A percentile compares a stretch with the other conserved stretches of the same genome.
Conservation (phyloP, 2,329 filamentous ascomycete genomes). For the Sarocladiaceae sp. region DNA sequence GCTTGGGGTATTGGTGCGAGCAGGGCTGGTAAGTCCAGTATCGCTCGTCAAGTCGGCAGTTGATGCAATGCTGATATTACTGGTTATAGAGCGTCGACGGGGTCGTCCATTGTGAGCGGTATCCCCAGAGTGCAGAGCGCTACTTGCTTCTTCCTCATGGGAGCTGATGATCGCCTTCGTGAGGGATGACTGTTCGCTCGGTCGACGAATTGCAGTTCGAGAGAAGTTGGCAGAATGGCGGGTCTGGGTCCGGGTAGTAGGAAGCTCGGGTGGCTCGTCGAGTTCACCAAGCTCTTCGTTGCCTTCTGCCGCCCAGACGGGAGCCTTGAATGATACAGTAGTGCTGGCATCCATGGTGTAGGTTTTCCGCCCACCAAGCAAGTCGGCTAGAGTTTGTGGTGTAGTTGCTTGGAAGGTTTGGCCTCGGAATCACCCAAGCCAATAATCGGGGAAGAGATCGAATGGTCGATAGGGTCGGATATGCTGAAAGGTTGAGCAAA, state of each 20-base stretch:
- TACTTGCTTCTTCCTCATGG: slow-evolving; percentile 47
- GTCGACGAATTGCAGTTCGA: slow-evolving; percentile 40
- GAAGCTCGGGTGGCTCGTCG: slow-evolving; percentile 79
- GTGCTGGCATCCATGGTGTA: slow-evolving; percentile 21
- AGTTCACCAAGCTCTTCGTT: slow-evolving; percentile 67
- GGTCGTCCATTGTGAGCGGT: slow-evolving; percentile 26
- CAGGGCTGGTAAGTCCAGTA: slow-evolving; percentile 81
- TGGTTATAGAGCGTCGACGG: slow-evolving; percentile 62
- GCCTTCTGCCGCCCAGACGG: slow-evolving; percentile 27
- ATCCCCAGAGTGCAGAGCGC: too few species aligned
- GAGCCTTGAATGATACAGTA: slow-evolving; percentile 19
- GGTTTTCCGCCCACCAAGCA: slow-evolving; percentile 8
- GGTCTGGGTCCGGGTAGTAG: slow-evolving; percentile 13
- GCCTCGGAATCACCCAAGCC: too few species aligned
- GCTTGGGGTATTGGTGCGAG: slow-evolving; percentile 81
- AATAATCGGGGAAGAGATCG: background rate
- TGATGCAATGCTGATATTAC: slow-evolving; percentile 73
- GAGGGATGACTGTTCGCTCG: slow-evolving; percentile 66
- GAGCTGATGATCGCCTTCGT: slow-evolving; percentile 73
- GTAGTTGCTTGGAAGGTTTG: too few species aligned
- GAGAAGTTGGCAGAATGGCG: slow-evolving; percentile 30
- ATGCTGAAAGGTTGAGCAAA: background rate
- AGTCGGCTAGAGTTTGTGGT: too few species aligned
- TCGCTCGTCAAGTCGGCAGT: slow-evolving; percentile 94
- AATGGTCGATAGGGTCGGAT: background rate